Conservation (phyloP, 768 basidiomycete species). For the Cubamyces lactineus region DNA sequence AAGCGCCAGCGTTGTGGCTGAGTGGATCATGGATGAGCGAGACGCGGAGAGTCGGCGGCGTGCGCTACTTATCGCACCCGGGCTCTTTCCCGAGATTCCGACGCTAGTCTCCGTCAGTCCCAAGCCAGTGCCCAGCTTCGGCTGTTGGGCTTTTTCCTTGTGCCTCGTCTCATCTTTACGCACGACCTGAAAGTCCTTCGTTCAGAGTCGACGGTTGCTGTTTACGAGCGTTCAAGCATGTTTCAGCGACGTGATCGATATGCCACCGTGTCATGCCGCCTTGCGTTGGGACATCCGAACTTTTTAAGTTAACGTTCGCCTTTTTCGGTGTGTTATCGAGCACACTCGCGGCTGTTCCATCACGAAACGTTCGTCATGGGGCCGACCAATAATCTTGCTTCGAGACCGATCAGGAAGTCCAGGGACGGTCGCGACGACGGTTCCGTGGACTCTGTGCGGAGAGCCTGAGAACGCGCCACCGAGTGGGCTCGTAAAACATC, state of each 20-base stretch:
- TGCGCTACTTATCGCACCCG: background rate
- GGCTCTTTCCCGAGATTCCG: background rate
- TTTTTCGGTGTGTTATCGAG: background rate
- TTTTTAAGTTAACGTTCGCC: constrained; percentile 4
- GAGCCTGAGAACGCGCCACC: constrained; percentile 6
- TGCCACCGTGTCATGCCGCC: background rate
- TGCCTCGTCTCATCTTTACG: too few relatives aligned
- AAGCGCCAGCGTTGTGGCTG: constrained; percentile 23
- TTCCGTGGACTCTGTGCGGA: background rate
- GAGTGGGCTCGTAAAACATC: background rate
- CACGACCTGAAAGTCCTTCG: too few relatives aligned
- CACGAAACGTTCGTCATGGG: constrained; percentile 12
- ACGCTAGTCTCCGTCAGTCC: too few relatives aligned
- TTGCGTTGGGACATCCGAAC: background rate
- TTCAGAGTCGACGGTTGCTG: background rate
- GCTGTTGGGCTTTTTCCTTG: too few relatives aligned
- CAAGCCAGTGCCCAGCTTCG: too few relatives aligned
- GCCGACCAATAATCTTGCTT: constrained; percentile 1
- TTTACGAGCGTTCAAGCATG: background rate
- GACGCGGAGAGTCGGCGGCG: background rate
- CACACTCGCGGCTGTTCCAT: background rate
- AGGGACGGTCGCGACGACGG: constrained; percentile 6
- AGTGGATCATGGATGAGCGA: background rate
- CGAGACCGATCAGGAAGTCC: constrained; percentile 7
- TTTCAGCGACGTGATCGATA: constrained; percentile 4